These are phyloP conservation scores for Medicago truncatula DNA, from an alignment of 306 rosid genomes.

Conservation along the genomic window DNA sequence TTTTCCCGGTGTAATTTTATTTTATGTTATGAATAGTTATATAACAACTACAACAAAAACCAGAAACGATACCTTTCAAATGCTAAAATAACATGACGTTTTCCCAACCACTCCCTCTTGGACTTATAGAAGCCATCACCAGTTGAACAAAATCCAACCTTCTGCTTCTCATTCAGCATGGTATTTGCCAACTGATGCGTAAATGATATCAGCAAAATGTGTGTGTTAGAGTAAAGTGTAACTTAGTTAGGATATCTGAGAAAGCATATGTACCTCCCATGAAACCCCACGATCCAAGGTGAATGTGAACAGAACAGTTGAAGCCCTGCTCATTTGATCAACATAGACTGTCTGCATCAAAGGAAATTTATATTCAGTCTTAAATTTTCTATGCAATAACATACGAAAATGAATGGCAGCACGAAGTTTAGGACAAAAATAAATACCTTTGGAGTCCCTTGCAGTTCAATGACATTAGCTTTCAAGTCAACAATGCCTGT, in stretches of 20 bases:
- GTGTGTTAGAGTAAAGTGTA: slow-evolving; percentile 20
- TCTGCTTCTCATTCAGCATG: slow-evolving; percentile 81
- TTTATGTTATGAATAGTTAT: neutral
- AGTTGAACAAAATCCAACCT: slow-evolving; percentile 75
- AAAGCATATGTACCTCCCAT: slow-evolving; percentile 72
- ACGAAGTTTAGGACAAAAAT: slow-evolving; percentile 19
- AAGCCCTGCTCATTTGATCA: slow-evolving; percentile 83
- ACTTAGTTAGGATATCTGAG: slow-evolving; percentile 22
- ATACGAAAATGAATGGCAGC: slow-evolving; percentile 22
- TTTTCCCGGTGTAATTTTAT: too few relatives aligned
- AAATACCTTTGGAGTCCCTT: slow-evolving; percentile 90
- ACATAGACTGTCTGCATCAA: slow-evolving; percentile 74
- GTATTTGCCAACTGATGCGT: slow-evolving; percentile 69
- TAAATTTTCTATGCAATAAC: slow-evolving; percentile 23
- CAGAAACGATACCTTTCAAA: slow-evolving; percentile 70
- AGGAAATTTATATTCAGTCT: slow-evolving; percentile 14
- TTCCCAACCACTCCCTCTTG: slow-evolving; percentile 94
- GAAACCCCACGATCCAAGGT: slow-evolving; percentile 88
- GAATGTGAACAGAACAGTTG: slow-evolving; percentile 84
- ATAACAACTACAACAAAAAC: neutral
- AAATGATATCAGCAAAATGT: slow-evolving; percentile 34
- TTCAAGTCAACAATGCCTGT: slow-evolving; percentile 94
- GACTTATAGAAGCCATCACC: slow-evolving; percentile 95
- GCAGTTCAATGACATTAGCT: slow-evolving; percentile 80
- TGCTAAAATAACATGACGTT: slow-evolving; percentile 82